Evolutionary conservation across 495 filamentous ascomycete genomes (phyloP), one percentile per base, ranked within the genome.

Genomic region (Xylaria flabelliformis): DNA sequence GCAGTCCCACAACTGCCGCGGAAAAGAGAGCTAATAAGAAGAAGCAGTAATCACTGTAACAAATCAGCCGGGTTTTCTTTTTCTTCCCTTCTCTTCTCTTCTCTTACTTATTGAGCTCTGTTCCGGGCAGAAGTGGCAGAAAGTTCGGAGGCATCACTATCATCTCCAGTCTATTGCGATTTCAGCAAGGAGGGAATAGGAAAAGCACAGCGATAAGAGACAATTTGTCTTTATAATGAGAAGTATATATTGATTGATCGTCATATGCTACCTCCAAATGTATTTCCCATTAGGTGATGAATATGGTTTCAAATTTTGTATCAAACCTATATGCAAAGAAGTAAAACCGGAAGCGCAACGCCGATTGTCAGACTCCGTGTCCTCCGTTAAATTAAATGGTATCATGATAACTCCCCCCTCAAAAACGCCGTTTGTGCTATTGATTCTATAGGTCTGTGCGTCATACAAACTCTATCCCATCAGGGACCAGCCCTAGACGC

Each of bases 21-120:
- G 79, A 80, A 64, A 82, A 82, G 72, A 78, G 76, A 69, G 75
- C 70, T 36, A 82, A 79, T 70, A 84, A 80, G 80, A 82, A 81
- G 76, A 78, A 77, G 78, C 76, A 76, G 66, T 63, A 61, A 64
- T 59, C 12, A 21, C 17, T n/a, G 36, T 10, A 39, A 5, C 17
- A 21, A 42, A 48, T 68, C 19, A 15, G 53, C 39, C 41, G 17
- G 53, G 15, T 13, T n/a, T 41, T 62, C 2, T 36, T 39, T 42
- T 9, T 48, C 59, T 8, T 36, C 21, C 34, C 17, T 8, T 36
- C 21, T 42, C 17, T 48, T 59, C 2, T 21, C 24, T 69, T 65
- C 12, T 51, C 36, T 55, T 62, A 55, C 32, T n/a, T 7, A 50
- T 26, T 29, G 36, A 8, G 51, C 24, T 59, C 9, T 34, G 12